These are phyloP conservation scores for Eragrostis curvula DNA, from an alignment of 176 grass and related monocot species.

Conservation along the genomic window DNA sequence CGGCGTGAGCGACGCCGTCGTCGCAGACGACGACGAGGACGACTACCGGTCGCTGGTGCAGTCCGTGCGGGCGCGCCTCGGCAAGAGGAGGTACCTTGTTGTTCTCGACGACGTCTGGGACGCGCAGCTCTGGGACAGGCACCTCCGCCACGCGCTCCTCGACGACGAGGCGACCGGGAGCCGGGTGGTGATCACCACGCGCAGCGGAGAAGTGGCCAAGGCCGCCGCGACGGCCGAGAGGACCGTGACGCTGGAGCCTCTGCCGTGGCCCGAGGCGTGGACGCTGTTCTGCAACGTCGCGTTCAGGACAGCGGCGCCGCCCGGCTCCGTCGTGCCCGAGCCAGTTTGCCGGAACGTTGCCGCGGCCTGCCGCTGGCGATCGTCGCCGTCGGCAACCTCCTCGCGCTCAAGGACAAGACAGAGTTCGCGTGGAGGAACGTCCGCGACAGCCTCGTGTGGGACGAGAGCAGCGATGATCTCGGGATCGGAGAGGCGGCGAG, in stretches of 20 bases:
- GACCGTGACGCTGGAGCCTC: background rate
- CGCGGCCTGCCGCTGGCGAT: conserved; percentile 34
- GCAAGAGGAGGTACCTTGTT: background rate
- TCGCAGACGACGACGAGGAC: background rate
- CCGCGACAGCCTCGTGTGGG: background rate
- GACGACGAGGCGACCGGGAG: background rate
- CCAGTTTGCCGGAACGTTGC: background rate
- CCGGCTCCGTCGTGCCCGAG: background rate
- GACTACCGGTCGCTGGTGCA: background rate
- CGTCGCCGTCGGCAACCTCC: conserved; percentile 27
- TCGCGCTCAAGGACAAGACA: background rate
- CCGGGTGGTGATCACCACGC: conserved; percentile 23
- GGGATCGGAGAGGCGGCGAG: background rate
- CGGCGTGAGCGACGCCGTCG: fast-evolving
- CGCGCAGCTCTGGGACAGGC: background rate
- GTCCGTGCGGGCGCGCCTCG: background rate
- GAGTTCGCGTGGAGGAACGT: conserved; percentile 2
- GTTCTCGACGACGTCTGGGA: conserved; percentile 27
- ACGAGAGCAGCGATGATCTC: background rate
- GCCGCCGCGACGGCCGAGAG: background rate
- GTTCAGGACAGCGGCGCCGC: too few species aligned
- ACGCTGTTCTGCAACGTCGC: background rate
- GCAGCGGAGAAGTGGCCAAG: background rate
- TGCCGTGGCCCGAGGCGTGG: background rate
- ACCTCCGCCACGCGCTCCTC: background rate